Evolutionary conservation across 768 basidiomycete genomes (phyloP).

Genomic region (Russula emetica): DNA sequence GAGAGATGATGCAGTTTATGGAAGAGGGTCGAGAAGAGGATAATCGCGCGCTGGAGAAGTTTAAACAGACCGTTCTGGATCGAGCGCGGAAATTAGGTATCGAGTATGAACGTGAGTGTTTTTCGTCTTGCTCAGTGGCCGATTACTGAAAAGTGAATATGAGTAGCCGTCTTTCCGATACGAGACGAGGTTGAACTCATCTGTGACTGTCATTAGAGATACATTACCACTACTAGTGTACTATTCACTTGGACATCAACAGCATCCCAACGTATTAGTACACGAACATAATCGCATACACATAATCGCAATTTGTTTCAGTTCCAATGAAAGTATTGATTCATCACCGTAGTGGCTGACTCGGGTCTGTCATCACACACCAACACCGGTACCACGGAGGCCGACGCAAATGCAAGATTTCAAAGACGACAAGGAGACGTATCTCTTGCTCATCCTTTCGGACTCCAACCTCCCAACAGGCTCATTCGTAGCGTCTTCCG

Average conservation of each 20-base stretch:
- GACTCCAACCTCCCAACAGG: slow-evolving; percentile 97
- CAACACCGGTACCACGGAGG: no score
- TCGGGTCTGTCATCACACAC: background rate
- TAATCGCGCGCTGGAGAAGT: background rate
- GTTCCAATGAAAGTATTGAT: background rate
- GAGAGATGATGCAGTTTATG: slow-evolving; percentile 14
- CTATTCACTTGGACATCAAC: background rate
- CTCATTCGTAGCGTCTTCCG: slow-evolving; percentile 91
- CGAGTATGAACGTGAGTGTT: slow-evolving; percentile 17
- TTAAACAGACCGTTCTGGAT: background rate
- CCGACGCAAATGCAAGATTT: background rate
- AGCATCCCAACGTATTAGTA: background rate
- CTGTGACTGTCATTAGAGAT: slow-evolving; percentile 20
- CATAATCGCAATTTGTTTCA: background rate
- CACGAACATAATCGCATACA: background rate
- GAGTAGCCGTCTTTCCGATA: slow-evolving; percentile 8
- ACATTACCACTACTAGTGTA: background rate
- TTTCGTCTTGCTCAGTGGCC: background rate
- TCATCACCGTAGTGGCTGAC: background rate
- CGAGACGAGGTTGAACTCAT: slow-evolving; percentile 20
- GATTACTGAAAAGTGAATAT: background rate
- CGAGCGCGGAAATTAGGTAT: background rate
- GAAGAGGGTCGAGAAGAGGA: slow-evolving; percentile 18
- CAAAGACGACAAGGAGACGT: slow-evolving; percentile 49
- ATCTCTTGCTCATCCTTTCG: slow-evolving; percentile 72